Evolutionary conservation across 306 rosid genomes (phyloP).

Genomic region (Hippophae gyantsensis): DNA sequence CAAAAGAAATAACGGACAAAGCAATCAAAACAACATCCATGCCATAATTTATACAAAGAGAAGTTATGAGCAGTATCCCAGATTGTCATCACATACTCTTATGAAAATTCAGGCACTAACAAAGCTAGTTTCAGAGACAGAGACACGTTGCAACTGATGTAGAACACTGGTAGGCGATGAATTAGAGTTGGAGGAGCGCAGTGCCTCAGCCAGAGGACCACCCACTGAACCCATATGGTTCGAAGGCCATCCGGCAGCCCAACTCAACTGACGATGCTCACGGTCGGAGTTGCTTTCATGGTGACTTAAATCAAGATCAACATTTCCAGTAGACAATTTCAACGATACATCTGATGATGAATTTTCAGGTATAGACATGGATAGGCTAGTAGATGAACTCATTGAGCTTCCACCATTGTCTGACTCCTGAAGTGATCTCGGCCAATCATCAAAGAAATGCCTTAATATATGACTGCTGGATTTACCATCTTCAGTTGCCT

Average conservation of each 20-base stretch:
- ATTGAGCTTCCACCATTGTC: constrained; percentile 33
- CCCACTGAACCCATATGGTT: constrained; percentile 84
- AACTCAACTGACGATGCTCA: constrained; percentile 41
- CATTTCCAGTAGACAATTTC: constrained; percentile 70
- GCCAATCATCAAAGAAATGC: constrained; percentile 95
- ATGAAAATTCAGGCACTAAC: constrained; percentile 31
- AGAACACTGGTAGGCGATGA: constrained; percentile 83
- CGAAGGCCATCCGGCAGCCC: constrained; percentile 65
- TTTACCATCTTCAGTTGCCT: constrained; percentile 36
- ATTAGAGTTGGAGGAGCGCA: constrained; percentile 60
- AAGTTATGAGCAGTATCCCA: no score
- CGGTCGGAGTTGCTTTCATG: constrained; percentile 28
- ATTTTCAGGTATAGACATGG: constrained; percentile 59
- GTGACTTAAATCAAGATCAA: constrained; percentile 16
- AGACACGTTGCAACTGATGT: constrained; percentile 55
- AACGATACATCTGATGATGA: constrained; percentile 64
- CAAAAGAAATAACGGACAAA: no score
- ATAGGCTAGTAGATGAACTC: constrained; percentile 49
- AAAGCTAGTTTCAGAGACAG: constrained; percentile 48
- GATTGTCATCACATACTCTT: neutral
- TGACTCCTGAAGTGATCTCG: constrained; percentile 53
- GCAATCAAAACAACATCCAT: no score
- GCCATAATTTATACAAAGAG: no score
- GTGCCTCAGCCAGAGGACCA: constrained; percentile 93
- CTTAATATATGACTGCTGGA: constrained; percentile 65